These are phyloP conservation scores for Boletus mariae DNA, from an alignment of 1,284 basidiomycete species.

Conservation along the genomic window DNA sequence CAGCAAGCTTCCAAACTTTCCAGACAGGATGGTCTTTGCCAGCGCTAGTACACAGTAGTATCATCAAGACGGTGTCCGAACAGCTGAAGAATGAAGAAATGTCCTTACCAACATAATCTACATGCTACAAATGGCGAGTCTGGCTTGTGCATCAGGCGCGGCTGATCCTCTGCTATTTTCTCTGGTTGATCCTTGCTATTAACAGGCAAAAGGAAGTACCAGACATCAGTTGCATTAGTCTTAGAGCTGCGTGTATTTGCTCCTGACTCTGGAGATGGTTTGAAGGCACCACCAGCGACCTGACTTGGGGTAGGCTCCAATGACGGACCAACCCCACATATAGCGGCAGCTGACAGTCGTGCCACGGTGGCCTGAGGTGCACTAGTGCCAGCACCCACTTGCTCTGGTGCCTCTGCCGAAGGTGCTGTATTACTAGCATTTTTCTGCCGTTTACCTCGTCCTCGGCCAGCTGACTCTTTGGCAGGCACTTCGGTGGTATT, in stretches of 20 bases:
- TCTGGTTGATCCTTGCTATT: neutral
- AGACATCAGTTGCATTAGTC: neutral
- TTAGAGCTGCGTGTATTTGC: neutral
- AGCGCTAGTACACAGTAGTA: neutral
- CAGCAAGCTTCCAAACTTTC: neutral
- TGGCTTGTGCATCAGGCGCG: neutral
- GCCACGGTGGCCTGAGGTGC: no score
- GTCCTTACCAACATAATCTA: neutral
- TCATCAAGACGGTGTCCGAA: neutral
- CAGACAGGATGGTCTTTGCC: neutral
- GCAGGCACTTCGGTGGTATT: no score
- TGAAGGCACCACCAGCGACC: no score
- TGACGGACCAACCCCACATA: neutral
- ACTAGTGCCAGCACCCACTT: no score
- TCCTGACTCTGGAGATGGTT: neutral
- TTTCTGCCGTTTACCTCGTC: no score
- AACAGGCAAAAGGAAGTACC: neutral
- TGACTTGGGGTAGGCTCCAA: neutral
- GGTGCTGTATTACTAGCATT: no score
- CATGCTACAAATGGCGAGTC: neutral
- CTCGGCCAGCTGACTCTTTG: no score
- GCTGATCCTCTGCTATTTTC: neutral
- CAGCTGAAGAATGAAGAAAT: neutral
- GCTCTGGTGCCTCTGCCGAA: no score
- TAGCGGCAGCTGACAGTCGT: neutral